Conservation (phyloP, 192 early-diverging fungal species). For the Rhizophagus clarus region DNA sequence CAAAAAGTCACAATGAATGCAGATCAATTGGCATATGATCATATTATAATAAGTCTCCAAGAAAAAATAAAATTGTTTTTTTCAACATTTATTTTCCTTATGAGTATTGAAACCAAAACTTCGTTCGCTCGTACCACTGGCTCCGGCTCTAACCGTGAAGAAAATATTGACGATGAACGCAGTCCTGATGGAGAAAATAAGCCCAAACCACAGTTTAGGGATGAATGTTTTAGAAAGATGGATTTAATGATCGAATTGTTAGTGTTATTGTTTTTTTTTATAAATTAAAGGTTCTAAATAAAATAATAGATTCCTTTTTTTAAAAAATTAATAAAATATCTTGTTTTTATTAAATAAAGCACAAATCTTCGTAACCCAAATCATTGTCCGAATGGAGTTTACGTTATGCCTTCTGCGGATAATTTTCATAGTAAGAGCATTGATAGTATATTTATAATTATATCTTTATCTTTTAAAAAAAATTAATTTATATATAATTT, state of each 20-base stretch:
- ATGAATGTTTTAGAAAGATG: slow-evolving; percentile 31
- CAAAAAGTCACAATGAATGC: not conserved
- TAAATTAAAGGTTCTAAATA: not conserved
- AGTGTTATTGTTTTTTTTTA: not conserved
- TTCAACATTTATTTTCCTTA: not conserved
- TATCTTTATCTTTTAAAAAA: not conserved
- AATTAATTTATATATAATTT: not conserved
- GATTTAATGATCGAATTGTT: slow-evolving; percentile 36
- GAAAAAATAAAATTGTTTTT: not conserved
- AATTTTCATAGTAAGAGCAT: slow-evolving; percentile 58
- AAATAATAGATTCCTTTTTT: not conserved
- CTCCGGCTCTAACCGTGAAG: not conserved
- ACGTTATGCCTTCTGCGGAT: slow-evolving; percentile 78
- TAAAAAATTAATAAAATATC: no score
- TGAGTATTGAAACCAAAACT: not conserved
- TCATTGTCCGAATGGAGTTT: slow-evolving; percentile 87
- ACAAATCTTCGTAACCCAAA: slow-evolving; percentile 73
- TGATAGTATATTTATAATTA: not conserved
- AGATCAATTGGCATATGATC: not conserved
- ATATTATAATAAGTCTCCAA: no score
- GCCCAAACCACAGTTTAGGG: slow-evolving; percentile 25
- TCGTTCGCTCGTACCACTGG: slow-evolving; percentile 1
- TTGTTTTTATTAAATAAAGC: slow-evolving; percentile 37
- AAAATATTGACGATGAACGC: not conserved
- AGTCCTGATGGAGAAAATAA: not conserved